Conservation (phyloP, 495 filamentous ascomycete species). For the Lasiosphaeria hispida region DNA sequence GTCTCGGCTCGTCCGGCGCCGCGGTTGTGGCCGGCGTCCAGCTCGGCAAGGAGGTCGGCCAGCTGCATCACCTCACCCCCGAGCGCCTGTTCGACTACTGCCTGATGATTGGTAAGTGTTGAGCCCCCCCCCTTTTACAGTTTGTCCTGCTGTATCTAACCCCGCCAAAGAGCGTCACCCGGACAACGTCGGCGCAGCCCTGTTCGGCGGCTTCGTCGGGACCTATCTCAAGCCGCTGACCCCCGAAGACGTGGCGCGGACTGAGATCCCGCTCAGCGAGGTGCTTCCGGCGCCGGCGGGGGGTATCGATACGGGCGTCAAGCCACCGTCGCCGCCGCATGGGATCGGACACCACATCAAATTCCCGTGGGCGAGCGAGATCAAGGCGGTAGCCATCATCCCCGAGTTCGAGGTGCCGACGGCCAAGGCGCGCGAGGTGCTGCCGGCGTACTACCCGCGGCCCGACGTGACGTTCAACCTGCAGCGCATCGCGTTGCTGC, state of each 20-base stretch:
- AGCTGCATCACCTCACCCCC: slow-evolving; percentile 70
- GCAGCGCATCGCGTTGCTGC: slow-evolving; percentile 84
- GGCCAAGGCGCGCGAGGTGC: slow-evolving; percentile 76
- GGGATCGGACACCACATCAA: slow-evolving; percentile 91
- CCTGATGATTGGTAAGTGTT: slow-evolving; percentile 73
- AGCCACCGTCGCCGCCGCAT: slow-evolving; percentile 80
- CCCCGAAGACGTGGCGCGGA: slow-evolving; percentile 77
- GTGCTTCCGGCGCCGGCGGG: slow-evolving; percentile 84
- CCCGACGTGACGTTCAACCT: slow-evolving; percentile 90
- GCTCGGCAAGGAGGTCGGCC: slow-evolving; percentile 84
- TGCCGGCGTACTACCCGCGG: slow-evolving; percentile 72
- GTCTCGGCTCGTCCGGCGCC: slow-evolving; percentile 87
- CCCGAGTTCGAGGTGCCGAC: slow-evolving; percentile 92
- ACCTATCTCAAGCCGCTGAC: slow-evolving; percentile 89
- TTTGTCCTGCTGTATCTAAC: background rate
- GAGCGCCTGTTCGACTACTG: slow-evolving; percentile 90
- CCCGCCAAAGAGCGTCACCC: slow-evolving; percentile 74
- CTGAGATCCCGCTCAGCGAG: slow-evolving; percentile 93
- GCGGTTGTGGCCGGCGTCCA: slow-evolving; percentile 92
- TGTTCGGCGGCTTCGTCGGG: slow-evolving; percentile 96
- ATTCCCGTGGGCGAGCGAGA: slow-evolving; percentile 86
- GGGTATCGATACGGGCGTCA: slow-evolving; percentile 79
- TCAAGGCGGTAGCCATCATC: slow-evolving; percentile 92
- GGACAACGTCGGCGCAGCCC: slow-evolving; percentile 91
- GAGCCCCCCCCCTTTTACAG: background rate